These are phyloP conservation scores for Hansenula lynferdii DNA, from an alignment of 1,139 yeast species.

Conservation along the genomic window DNA sequence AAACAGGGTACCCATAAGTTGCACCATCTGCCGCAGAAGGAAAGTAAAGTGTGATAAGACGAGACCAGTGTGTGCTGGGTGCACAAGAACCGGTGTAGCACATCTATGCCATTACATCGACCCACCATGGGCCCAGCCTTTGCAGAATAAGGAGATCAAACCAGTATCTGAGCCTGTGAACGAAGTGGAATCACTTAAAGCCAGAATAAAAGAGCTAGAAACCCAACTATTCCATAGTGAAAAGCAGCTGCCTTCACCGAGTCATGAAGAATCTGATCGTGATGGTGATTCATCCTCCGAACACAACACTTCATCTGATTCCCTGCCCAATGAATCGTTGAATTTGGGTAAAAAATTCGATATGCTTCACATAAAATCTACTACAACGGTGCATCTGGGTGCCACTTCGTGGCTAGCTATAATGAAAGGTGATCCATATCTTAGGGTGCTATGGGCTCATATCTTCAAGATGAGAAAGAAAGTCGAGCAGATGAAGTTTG, in stretches of 20 bases:
- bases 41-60: conserved; percentile 55
- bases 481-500: conserved; percentile 22
- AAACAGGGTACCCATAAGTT: conserved; percentile 40
- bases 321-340: conserved; percentile 27
- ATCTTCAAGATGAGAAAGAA: conserved; percentile 44
- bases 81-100: conserved; percentile 68
- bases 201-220: conserved; percentile 16
- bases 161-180: conserved; percentile 23
- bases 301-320: conserved; percentile 1
- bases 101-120: conserved; percentile 67
- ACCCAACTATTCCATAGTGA: conserved; percentile 4
- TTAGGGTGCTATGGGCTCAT: conserved; percentile 46
- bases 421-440: conserved; percentile 47
- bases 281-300: conserved; percentile 4
- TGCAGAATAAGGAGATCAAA: conserved; percentile 23
- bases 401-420: conserved; percentile 50
- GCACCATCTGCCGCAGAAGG: conserved; percentile 39
- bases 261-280: conserved; percentile 1
- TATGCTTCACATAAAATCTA: conserved; percentile 43
- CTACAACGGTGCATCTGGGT: conserved; percentile 45
- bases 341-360: conserved; percentile 44
- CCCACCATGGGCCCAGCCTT: conserved; percentile 45
- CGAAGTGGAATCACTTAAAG: conserved; percentile 23
- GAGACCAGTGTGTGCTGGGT: conserved; percentile 68
- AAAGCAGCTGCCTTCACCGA: not conserved